Percentiles rank a stretch among this genome's conserved stretches.
Conservation (phyloP, 1,284 basidiomycete genomes). For the Naganishia cerealis region DNA sequence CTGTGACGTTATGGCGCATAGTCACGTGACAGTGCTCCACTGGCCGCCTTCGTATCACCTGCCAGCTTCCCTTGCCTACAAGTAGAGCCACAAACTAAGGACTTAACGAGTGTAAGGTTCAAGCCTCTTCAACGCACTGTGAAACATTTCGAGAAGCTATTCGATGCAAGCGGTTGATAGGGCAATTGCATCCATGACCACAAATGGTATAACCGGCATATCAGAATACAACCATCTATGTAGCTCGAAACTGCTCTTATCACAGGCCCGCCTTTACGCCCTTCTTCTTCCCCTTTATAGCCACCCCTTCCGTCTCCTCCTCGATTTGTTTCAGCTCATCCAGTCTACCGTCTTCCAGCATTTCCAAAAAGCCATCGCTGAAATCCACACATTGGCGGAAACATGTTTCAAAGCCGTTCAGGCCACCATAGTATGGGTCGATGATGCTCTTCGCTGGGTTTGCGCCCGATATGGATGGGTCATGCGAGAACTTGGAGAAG, state of each 20-base stretch:
- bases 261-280: slow-evolving; percentile 22
- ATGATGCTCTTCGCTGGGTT: slow-evolving; percentile 36
- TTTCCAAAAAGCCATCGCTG: slow-evolving; percentile 49
- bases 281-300: slow-evolving; percentile 6
- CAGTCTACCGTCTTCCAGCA: slow-evolving; percentile 39
- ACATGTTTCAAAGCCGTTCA: slow-evolving; percentile 53
- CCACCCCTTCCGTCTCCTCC: slow-evolving; percentile 16
- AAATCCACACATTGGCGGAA: slow-evolving; percentile 55
- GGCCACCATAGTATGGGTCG: slow-evolving; percentile 56
- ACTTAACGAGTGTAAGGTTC: too few relatives aligned
- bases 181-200: too few relatives aligned
- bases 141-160: too few relatives aligned
- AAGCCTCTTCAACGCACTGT: too few relatives aligned
- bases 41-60: too few relatives aligned
- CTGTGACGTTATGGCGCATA: not conserved
- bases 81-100: too few relatives aligned
- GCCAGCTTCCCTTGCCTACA: too few relatives aligned
- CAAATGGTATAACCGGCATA: too few relatives aligned
- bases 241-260: not conserved
- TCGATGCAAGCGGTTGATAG: too few relatives aligned
- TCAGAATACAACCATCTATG: not conserved
- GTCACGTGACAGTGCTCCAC: not conserved
- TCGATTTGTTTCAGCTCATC: slow-evolving; percentile 3
- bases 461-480: slow-evolving; percentile 2
- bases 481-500: slow-evolving; percentile 29